These are phyloP conservation scores for Hypoxylon trugodes DNA, from an alignment of 495 filamentous ascomycete species.

Conservation along the genomic window DNA sequence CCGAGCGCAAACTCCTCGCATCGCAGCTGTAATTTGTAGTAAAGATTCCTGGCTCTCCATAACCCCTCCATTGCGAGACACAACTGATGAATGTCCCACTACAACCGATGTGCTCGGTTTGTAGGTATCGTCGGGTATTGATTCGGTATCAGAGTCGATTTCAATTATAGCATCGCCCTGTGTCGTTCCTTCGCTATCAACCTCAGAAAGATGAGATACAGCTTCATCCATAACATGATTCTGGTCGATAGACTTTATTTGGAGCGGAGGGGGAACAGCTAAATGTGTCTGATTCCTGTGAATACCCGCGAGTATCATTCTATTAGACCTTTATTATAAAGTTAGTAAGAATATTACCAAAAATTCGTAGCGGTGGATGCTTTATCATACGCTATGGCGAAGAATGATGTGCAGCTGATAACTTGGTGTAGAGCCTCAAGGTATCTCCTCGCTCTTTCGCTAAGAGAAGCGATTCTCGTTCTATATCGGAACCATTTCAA, in stretches of 20 bases:
- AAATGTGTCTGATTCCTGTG: background rate
- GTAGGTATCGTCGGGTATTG: too few relatives aligned
- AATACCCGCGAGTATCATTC: conserved; percentile 22
- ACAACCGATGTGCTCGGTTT: too few relatives aligned
- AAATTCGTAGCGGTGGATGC: background rate
- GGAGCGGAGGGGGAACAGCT: background rate
- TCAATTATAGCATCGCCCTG: too few relatives aligned
- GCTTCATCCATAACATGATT: background rate
- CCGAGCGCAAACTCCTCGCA: conserved; percentile 5
- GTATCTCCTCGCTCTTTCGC: conserved; percentile 4
- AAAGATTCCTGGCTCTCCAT: background rate
- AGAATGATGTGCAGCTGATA: background rate
- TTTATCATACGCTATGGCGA: conserved; percentile 7
- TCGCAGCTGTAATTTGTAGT: conserved; percentile 12
- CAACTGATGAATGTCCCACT: background rate
- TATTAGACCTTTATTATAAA: background rate
- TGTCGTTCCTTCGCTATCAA: too few relatives aligned
- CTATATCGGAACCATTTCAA: conserved; percentile 8
- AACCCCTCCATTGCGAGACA: background rate
- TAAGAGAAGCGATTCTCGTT: background rate
- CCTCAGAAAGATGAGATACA: too few relatives aligned
- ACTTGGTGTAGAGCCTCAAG: background rate
- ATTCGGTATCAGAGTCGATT: too few relatives aligned
- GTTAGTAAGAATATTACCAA: too few relatives aligned
- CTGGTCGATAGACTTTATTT: background rate